Evolutionary conservation across 2,329 filamentous ascomycete genomes (phyloP), one percentile per base, ranked within the genome.

Genomic region (Periglandula ipomoeae): DNA sequence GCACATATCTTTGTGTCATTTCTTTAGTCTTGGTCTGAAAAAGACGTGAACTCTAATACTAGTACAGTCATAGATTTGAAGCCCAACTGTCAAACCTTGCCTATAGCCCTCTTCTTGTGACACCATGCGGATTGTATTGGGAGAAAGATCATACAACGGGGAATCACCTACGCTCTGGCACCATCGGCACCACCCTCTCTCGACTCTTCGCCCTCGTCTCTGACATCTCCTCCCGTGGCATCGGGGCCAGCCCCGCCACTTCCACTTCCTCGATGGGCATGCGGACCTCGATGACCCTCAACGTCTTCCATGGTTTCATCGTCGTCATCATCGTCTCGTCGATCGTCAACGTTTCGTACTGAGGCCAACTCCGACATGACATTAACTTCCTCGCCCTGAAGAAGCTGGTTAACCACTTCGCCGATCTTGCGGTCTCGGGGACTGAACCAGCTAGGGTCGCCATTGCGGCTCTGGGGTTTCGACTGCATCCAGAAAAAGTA

Each of bases 401-500:
- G 72, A 37, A 97, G 71, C 34, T 75, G 72, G 67, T 97, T 83
- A 51, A 97, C 88, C 50, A 97, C 84, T 50, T 93, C 81, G 26
- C 89, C 90, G 55, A 96, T 82, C 72, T 89, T 91, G 60, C 85
- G 75, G 65, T 97, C 91, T 49, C 90, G 79, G 45, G 84, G 79
- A 68, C 89, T 95, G 69, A 95, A 87, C 77, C 81, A 89, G 68
- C 80, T 82, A 7, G 82, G 72, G 57, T 91, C 82, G 45, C 74
- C 84, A 64, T 70, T 77, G 55, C 72, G 78, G 62, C 68, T 81
- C 69, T 96, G 89, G 27, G 85, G 79, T 69, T 90, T 90, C 26
- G 89, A 93, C 70, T 98, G 93, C 62, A 98, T 74, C 90, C 91
- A 98, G 74, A 97, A 98, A 51, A 96, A 76, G 69, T 97, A 78